phyloP scores from a whole-genome alignment of 176 grass and related monocot genomes.

The Triticum urartu region DNA sequence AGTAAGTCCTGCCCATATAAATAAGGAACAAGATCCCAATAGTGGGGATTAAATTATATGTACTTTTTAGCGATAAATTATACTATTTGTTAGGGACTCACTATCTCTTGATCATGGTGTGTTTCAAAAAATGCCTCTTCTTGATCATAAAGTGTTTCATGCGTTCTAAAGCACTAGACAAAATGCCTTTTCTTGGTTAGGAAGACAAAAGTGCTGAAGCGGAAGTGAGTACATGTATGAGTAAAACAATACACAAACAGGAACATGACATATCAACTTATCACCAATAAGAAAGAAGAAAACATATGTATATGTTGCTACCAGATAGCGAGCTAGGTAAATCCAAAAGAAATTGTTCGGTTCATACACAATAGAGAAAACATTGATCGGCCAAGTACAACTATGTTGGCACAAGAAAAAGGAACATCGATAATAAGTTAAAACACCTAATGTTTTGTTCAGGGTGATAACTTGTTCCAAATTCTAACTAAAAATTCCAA shows the following conservation, averaged over 20 bases:
- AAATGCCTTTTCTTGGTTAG: background rate
- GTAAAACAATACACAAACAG: background rate
- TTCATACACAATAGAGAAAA: background rate
- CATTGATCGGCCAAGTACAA: background rate
- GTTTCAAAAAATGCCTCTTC: constrained; percentile 12
- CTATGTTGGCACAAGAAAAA: background rate
- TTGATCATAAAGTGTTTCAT: background rate
- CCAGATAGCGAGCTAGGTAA: background rate
- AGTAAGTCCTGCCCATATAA: background rate
- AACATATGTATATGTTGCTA: background rate
- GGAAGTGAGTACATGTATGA: background rate
- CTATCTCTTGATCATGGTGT: background rate
- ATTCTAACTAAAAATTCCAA: background rate
- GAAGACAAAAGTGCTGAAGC: background rate
- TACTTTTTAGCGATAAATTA: too few species aligned
- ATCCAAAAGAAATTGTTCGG: background rate
- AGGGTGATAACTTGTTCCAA: background rate
- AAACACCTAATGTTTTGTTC: background rate
- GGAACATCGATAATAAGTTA: background rate
- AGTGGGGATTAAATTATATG: background rate
- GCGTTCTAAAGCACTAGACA: background rate
- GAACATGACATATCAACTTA: background rate
- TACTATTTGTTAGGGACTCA: background rate
- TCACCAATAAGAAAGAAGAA: background rate
- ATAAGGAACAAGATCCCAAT: background rate